A percentile compares a stretch with the other conserved stretches of the same genome.
Evolutionary conservation across 495 filamentous ascomycete genomes (phyloP).

Genomic region (Immersiella caudata): DNA sequence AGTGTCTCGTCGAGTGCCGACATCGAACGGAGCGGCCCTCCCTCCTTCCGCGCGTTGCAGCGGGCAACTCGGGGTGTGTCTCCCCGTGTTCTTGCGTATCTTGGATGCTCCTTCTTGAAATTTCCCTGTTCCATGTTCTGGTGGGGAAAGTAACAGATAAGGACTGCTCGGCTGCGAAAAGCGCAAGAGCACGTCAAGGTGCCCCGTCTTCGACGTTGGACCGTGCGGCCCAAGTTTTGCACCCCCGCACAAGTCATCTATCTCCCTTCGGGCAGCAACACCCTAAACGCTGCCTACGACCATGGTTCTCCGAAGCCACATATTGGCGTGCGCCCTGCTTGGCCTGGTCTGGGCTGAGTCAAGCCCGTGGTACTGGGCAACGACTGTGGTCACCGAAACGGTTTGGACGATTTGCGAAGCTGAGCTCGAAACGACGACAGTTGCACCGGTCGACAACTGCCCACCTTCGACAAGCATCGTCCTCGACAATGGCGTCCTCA

Average conservation of each 20-base stretch:
- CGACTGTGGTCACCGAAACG: constrained; percentile 28
- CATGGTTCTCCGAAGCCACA: neutral
- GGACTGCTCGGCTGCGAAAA: too few relatives aligned
- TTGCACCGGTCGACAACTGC: constrained; percentile 7
- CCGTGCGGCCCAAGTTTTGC: too few relatives aligned
- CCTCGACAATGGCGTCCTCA: constrained; percentile 21
- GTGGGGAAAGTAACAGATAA: too few relatives aligned
- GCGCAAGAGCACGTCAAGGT: too few relatives aligned
- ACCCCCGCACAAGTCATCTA: too few relatives aligned
- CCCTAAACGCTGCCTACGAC: neutral
- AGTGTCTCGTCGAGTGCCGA: neutral
- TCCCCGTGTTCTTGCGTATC: too few relatives aligned
- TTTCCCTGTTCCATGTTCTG: too few relatives aligned
- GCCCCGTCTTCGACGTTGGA: too few relatives aligned
- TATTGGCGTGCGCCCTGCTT: neutral
- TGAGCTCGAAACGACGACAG: constrained; percentile 3
- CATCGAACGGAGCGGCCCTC: neutral
- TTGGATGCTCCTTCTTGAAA: too few relatives aligned
- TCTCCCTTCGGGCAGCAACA: too few relatives aligned
- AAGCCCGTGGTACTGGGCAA: constrained; percentile 22
- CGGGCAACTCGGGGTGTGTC: too few relatives aligned
- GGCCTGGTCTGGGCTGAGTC: neutral
- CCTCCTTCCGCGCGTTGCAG: neutral
- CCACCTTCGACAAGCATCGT: constrained; percentile 23
- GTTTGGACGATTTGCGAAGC: constrained; percentile 22